Conservation (phyloP, 805 yeast genomes). For the Suhomyces sp. region DNA sequence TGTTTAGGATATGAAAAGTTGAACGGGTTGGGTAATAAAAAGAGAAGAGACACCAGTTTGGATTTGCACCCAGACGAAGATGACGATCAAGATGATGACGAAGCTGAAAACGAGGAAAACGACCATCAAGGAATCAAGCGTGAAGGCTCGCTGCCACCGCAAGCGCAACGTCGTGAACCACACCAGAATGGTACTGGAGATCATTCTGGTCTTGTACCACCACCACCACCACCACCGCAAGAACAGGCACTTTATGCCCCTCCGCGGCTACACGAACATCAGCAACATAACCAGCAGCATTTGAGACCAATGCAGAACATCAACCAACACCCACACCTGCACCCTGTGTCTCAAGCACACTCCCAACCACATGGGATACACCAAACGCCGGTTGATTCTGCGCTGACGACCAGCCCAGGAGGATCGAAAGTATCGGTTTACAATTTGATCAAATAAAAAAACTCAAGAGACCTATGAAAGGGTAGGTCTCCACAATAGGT, state of each 20-base stretch:
- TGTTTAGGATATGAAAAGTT: conserved; percentile 63
- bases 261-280: too few relatives aligned
- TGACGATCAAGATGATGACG: conserved; percentile 5
- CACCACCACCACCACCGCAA: neutral
- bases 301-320: too few relatives aligned
- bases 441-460: conserved; percentile 5
- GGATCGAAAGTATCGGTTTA: conserved; percentile 8
- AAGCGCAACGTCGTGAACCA: neutral
- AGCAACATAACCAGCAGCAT: too few relatives aligned
- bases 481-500: too few relatives aligned
- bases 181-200: conserved; percentile 6
- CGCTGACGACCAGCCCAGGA: conserved; percentile 3
- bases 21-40: conserved; percentile 6
- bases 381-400: too few relatives aligned
- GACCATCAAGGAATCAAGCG: neutral
- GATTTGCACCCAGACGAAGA: conserved; percentile 5
- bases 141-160: conserved; percentile 1
- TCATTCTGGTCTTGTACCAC: conserved; percentile 2
- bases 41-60: conserved; percentile 6
- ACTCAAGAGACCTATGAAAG: too few relatives aligned
- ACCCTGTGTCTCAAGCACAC: too few relatives aligned
- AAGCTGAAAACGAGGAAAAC: conserved; percentile 2
- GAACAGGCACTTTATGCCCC: too few relatives aligned
- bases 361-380: too few relatives aligned
- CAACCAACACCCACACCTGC: too few relatives aligned